Base-by-base conservation (phyloP, 495 filamentous ascomycete species). In the Pseudoneurospora amorphoporcata region DNA sequence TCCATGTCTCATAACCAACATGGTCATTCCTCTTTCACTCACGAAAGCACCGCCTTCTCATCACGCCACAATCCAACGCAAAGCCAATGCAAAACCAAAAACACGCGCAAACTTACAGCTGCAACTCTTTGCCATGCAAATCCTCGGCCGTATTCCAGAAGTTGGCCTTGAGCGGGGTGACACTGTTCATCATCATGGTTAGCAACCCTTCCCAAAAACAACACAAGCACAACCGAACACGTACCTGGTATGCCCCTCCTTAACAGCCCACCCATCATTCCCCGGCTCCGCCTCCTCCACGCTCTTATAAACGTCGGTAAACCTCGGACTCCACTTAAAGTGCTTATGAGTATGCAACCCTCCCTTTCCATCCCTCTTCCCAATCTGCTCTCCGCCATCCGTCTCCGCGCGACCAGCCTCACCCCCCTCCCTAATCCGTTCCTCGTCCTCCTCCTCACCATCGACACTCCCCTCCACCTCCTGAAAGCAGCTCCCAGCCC, bases 261-360 rank as follows among this genome's bases (percentile, higher is more conserved):
- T 92, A 14, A 99, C 91, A 16, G 89, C 90, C 95, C 95, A 98
- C 42, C 95, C 95, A 85, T 99, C 95, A 81, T 94, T 96, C 32
- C 95, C 95, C 17, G 93, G 92, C 68, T 82, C 83, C 71, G 89
- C 88, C 72, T 92, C 88, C 74, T 95, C 90, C 37, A 97, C 93
- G 70, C 91, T 94, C 73, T 89, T 86, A 79, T 92, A 91, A 2
- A 99, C 92, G 83, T 97, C 94, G 23, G 87, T 83, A 80, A 97
- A 95, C 71, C 89, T 89, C 1, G 95, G 95, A 71, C 91, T 88
- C 95, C 95, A 99, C 81, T 92, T 92, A 83, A 98, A 99, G 80
- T 97, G 92, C 79, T 91, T 94, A 79, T 94, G 92, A 72, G 82
- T 84, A 85, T 90, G 81, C 75, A 83, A 77, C 16, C 76, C 77